Percentiles rank a stretch among this genome's conserved stretches.
These are phyloP conservation scores for Neocucurbitaria cava DNA, from an alignment of 2,329 filamentous ascomycete genomes.

Conservation along the genomic window DNA sequence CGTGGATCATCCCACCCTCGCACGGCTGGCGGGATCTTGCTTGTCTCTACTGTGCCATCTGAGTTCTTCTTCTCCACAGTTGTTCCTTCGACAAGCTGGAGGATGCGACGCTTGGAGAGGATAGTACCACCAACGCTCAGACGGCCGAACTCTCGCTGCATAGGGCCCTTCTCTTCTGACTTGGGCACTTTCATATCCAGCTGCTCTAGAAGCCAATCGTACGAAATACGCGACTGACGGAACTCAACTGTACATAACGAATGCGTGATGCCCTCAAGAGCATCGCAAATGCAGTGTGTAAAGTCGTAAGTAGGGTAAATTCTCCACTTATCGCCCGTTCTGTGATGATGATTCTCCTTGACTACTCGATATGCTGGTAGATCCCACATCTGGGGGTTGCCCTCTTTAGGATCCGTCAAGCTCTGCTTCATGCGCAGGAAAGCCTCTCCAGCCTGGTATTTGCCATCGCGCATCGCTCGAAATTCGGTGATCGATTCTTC, in stretches of 20 bases:
- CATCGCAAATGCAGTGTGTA: conserved; percentile 88
- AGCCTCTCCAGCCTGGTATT: conserved; percentile 84
- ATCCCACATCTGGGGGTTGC: conserved; percentile 97
- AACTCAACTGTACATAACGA: conserved; percentile 95
- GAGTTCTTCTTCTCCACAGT: conserved; percentile 53
- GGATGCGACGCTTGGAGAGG: conserved; percentile 84
- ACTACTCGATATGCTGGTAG: conserved; percentile 87
- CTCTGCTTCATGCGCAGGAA: conserved; percentile 95
- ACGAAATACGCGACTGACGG: conserved; percentile 80
- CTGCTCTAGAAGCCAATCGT: conserved; percentile 86
- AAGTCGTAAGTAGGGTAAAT: conserved; percentile 98
- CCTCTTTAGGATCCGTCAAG: conserved; percentile 64
- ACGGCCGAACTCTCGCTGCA: conserved; percentile 85
- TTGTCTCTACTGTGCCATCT: conserved; percentile 50
- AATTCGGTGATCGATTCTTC: conserved; percentile 85
- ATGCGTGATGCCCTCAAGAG: conserved; percentile 90
- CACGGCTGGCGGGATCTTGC: conserved; percentile 63
- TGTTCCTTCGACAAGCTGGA: conserved; percentile 76
- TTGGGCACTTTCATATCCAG: conserved; percentile 78
- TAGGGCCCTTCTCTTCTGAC: conserved; percentile 65
- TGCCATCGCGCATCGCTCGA: conserved; percentile 86
- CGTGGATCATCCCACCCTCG: conserved; percentile 91
- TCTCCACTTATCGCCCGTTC: conserved; percentile 83
- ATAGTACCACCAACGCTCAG: conserved; percentile 85
- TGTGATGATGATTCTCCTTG: conserved; percentile 74